Conservation (phyloP, 176 grass and related monocot genomes). For the Triticum monococcum region DNA sequence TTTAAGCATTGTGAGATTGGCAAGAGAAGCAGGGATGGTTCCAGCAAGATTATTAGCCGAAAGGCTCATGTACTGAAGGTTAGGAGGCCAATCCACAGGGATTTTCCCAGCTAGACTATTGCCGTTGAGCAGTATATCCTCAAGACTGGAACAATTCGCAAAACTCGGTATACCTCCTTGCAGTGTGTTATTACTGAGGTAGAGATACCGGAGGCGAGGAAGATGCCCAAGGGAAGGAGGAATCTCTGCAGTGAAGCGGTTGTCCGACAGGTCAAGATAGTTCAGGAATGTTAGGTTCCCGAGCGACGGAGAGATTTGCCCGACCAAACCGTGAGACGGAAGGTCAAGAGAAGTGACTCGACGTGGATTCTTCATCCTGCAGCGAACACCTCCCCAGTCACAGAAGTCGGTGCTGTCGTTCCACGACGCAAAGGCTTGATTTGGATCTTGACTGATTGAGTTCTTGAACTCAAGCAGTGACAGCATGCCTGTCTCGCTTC, state of each 20-base stretch:
- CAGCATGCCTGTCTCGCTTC: neutral
- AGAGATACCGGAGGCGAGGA: neutral
- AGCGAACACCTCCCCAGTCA: constrained; percentile 1
- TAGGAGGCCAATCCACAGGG: neutral
- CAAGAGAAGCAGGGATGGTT: neutral
- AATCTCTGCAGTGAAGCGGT: constrained; percentile 6
- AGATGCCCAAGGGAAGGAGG: constrained; percentile 10
- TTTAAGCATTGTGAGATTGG: neutral
- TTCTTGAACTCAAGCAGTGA: constrained; percentile 21
- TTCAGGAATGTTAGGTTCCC: constrained; percentile 15
- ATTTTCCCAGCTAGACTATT: neutral
- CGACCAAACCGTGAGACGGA: neutral
- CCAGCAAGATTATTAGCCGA: neutral
- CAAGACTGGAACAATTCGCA: neutral
- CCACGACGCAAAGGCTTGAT: constrained; percentile 23
- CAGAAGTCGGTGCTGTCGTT: constrained; percentile 34
- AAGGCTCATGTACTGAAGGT: neutral
- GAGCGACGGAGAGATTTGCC: constrained; percentile 16
- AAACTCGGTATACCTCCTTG: neutral
- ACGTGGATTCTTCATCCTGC: neutral
- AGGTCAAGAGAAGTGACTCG: neutral
- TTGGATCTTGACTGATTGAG: neutral
- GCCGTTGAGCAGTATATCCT: neutral
- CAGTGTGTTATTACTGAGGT: neutral
- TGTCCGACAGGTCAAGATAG: neutral